A percentile compares a stretch with the other conserved stretches of the same genome.
phyloP scores from a whole-genome alignment of 331 rosid genomes.

The Arachis monticola region DNA sequence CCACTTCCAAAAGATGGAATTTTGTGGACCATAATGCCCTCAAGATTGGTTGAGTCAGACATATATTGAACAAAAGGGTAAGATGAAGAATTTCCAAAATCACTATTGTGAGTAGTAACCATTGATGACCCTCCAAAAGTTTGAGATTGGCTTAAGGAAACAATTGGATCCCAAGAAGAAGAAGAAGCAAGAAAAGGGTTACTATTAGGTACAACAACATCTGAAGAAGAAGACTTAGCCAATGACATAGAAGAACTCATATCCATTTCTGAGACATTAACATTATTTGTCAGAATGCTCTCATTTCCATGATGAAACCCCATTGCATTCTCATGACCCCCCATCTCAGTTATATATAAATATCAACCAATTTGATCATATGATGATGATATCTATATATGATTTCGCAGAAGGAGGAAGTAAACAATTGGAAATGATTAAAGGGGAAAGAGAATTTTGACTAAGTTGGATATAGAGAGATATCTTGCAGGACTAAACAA shows the following conservation, averaged over 20 bases:
- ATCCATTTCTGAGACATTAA: slow-evolving; percentile 57
- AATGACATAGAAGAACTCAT: slow-evolving; percentile 64
- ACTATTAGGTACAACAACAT: slow-evolving; percentile 27
- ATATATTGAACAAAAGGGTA: slow-evolving; percentile 75
- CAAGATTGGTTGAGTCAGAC: slow-evolving; percentile 68
- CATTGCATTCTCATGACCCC: slow-evolving; percentile 65
- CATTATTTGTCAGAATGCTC: slow-evolving; percentile 47
- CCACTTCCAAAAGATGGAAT: slow-evolving; percentile 76
- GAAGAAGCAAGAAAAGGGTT: slow-evolving; percentile 68
- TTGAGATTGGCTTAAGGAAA: slow-evolving; percentile 72
- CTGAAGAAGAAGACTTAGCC: slow-evolving; percentile 56
- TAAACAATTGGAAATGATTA: slow-evolving; percentile 45
- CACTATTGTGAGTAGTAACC: slow-evolving; percentile 58
- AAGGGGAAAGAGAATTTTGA: slow-evolving; percentile 82
- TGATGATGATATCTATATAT: neutral
- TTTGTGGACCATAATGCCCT: slow-evolving; percentile 72
- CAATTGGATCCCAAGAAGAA: slow-evolving; percentile 93
- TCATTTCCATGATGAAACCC: slow-evolving; percentile 70
- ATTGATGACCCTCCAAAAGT: slow-evolving; percentile 77
- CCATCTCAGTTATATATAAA: slow-evolving; percentile 53
- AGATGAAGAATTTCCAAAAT: slow-evolving; percentile 58
- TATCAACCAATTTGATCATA: slow-evolving; percentile 40
- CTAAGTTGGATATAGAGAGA: slow-evolving; percentile 61
- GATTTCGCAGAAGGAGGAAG: slow-evolving; percentile 27
- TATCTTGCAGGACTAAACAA: slow-evolving; percentile 91